A percentile compares a stretch with the other conserved stretches of the same genome.
phyloP scores from a whole-genome alignment of 2,329 filamentous ascomycete species.

The Talaromyces sp. region DNA sequence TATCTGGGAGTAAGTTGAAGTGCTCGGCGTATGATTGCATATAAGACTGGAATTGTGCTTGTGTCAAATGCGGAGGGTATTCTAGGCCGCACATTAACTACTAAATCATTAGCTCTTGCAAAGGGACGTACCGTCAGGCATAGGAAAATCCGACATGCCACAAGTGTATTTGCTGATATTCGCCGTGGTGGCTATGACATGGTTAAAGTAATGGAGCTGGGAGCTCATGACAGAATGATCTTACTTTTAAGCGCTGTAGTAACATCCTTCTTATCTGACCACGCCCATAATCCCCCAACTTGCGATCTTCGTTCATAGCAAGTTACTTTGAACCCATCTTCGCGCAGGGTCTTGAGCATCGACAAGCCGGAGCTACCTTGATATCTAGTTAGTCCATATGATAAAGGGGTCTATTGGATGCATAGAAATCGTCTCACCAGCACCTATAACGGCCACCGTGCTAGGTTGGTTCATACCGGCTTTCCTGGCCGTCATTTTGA shows the following conservation, averaged over 20 bases:
- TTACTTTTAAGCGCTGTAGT: slow-evolving; percentile 26
- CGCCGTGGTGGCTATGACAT: slow-evolving; percentile 30
- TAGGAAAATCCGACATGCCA: slow-evolving; percentile 45
- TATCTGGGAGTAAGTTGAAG: slow-evolving; percentile 38
- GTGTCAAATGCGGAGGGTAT: slow-evolving; percentile 24
- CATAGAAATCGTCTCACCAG: background rate
- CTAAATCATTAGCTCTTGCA: background rate
- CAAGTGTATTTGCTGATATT: slow-evolving; percentile 44
- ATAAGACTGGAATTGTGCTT: slow-evolving; percentile 37
- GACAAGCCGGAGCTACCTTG: slow-evolving; percentile 7
- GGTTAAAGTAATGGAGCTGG: background rate
- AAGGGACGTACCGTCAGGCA: slow-evolving; percentile 34
- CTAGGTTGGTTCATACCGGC: background rate
- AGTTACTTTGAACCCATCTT: slow-evolving; percentile 47
- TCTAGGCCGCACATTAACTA: slow-evolving; percentile 23
- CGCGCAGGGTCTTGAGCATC: slow-evolving; percentile 41
- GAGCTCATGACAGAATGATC: background rate
- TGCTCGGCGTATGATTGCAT: slow-evolving; percentile 44
- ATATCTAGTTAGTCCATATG: background rate
- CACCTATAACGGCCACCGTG: background rate
- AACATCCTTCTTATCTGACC: slow-evolving; percentile 37
- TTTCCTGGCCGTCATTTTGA: background rate
- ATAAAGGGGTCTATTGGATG: background rate
- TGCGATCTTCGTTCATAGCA: slow-evolving; percentile 41
- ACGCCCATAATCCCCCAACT: slow-evolving; percentile 49